phyloP scores from a whole-genome alignment of 179 eudicot species.

The Beta corolliflora region DNA sequence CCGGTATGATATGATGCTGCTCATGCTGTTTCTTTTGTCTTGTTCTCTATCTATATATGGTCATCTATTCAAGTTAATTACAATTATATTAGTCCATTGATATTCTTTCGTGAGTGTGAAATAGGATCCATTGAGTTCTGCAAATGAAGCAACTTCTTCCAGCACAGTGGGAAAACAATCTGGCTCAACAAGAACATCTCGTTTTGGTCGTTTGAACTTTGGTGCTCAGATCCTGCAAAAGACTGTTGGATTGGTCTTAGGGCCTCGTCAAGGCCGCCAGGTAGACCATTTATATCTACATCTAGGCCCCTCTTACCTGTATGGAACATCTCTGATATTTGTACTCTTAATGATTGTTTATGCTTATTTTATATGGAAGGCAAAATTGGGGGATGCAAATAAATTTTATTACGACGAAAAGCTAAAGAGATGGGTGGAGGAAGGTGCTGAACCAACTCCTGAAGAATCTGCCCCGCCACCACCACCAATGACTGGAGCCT shows the following conservation, averaged over 20 bases:
- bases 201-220: conserved; percentile 60
- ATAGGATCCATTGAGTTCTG: conserved; percentile 41
- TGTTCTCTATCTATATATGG: neutral
- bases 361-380: conserved; percentile 42
- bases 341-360: conserved; percentile 6
- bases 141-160: conserved; percentile 49
- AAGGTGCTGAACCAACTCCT: conserved; percentile 81
- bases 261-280: conserved; percentile 78
- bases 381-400: conserved; percentile 85
- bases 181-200: conserved; percentile 43
- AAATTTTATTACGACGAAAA: conserved; percentile 90
- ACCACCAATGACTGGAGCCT: conserved; percentile 66
- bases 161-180: conserved; percentile 46
- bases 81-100: neutral
- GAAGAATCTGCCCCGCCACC: conserved; percentile 82
- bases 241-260: conserved; percentile 73
- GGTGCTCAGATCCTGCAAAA: conserved; percentile 74
- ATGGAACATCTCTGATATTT: neutral
- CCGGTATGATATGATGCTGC: conserved; percentile 29
- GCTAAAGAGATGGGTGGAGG: conserved; percentile 98
- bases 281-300: conserved; percentile 32
- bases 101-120: conserved; percentile 6
- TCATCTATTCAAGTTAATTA: neutral
- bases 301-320: neutral
- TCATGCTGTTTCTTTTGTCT: conserved; percentile 5